These are phyloP conservation scores for Prinsepia uniflora DNA, from an alignment of 306 rosid genomes.

Conservation along the genomic window DNA sequence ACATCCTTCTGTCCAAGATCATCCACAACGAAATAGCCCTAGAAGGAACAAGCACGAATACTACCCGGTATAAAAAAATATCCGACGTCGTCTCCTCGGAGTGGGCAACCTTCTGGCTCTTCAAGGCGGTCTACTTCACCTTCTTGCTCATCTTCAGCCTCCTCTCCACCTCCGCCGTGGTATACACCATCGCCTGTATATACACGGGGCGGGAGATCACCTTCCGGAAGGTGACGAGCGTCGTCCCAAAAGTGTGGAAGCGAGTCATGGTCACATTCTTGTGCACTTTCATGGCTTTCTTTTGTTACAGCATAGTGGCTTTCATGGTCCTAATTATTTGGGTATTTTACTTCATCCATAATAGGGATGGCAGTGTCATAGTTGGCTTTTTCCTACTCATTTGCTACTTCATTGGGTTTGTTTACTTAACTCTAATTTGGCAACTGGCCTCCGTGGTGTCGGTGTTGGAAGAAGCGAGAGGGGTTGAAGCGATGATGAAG, in stretches of 20 bases:
- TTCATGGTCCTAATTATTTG: not conserved
- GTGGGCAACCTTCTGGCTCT: conserved; percentile 30
- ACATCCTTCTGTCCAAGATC: conserved; percentile 39
- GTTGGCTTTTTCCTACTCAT: not conserved
- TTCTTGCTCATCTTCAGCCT: conserved; percentile 40
- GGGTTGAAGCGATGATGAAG: conserved; percentile 66
- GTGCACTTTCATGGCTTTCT: conserved; percentile 35
- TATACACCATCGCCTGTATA: conserved; percentile 64
- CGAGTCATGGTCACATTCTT: conserved; percentile 56
- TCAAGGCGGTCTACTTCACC: conserved; percentile 43
- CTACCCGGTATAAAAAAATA: conserved; percentile 32
- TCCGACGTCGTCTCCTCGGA: conserved; percentile 36
- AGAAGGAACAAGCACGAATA: not conserved
- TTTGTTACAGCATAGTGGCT: conserved; percentile 32
- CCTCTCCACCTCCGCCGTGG: conserved; percentile 71
- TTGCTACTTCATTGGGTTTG: conserved; percentile 37
- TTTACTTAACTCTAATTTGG: conserved; percentile 59
- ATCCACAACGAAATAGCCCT: conserved; percentile 10
- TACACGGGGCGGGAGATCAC: conserved; percentile 43
- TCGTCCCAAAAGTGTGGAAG: conserved; percentile 69
- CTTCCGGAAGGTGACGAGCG: conserved; percentile 46
- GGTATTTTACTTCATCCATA: not conserved
- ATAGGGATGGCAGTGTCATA: accelerated
- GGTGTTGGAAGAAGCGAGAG: conserved; percentile 59
- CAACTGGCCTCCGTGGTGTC: conserved; percentile 64